A percentile compares a stretch with the other conserved stretches of the same genome.
These are phyloP conservation scores for Beauveria sp. DNA, from an alignment of 2,329 filamentous ascomycete genomes.

Conservation along the genomic window DNA sequence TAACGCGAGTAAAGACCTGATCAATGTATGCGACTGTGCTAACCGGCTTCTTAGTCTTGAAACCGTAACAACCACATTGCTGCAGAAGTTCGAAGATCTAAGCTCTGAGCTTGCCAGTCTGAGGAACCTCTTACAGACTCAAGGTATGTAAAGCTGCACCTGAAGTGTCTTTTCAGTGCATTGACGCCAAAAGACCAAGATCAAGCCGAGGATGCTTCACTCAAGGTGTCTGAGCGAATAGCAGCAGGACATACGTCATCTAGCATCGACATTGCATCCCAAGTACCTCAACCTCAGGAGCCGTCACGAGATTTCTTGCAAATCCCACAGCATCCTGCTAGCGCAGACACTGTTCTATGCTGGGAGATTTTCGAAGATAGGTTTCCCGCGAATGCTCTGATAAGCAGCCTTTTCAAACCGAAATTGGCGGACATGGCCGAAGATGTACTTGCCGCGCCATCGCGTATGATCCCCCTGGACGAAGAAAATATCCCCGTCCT, in stretches of 20 bases:
- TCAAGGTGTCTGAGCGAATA: neutral
- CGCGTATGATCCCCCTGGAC: slow-evolving; percentile 13
- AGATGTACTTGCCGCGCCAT: slow-evolving; percentile 6
- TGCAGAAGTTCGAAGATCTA: slow-evolving; percentile 15
- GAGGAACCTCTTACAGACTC: slow-evolving; percentile 1
- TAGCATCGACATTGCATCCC: neutral
- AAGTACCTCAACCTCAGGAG: slow-evolving; percentile 8
- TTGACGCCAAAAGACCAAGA: neutral
- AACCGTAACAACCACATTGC: slow-evolving; percentile 14
- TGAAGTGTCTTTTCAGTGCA: neutral
- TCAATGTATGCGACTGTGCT: neutral
- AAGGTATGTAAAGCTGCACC: neutral
- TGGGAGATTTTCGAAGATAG: slow-evolving; percentile 15
- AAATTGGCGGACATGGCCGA: slow-evolving; percentile 1
- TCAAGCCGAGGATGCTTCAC: neutral
- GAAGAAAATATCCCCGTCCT: slow-evolving; percentile 19
- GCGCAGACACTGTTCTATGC: slow-evolving; percentile 15
- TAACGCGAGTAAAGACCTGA: slow-evolving; percentile 11
- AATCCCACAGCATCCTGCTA: slow-evolving; percentile 17
- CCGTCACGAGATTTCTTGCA: slow-evolving; percentile 16
- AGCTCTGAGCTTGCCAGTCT: slow-evolving; percentile 14
- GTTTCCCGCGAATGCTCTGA: slow-evolving; percentile 15
- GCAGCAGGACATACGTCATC: neutral
- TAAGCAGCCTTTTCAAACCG: slow-evolving; percentile 14
- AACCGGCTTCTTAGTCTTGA: slow-evolving; percentile 12